Conservation (phyloP, 306 rosid genomes). For the Prunus dulcis region DNA sequence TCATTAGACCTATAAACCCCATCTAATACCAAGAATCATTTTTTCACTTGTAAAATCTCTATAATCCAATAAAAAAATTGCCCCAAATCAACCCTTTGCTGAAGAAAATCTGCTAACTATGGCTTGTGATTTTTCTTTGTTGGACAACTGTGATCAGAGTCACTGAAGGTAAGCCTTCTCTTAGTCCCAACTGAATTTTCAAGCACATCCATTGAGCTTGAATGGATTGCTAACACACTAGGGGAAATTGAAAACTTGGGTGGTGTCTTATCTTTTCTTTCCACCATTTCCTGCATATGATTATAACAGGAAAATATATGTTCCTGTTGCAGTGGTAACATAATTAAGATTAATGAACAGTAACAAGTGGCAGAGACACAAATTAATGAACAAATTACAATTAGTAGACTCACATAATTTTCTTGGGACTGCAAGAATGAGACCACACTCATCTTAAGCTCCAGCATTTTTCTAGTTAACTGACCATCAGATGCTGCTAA, state of each 20-base stretch:
- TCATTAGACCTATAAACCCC: constrained; percentile 47
- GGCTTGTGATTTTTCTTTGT: constrained; percentile 43
- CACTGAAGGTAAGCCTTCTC: constrained; percentile 70
- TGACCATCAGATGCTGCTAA: constrained; percentile 56
- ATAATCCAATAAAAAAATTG: constrained; percentile 46
- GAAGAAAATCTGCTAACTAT: constrained; percentile 32
- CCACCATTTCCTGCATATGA: constrained; percentile 52
- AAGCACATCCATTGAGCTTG: constrained; percentile 39
- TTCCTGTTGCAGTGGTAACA: constrained; percentile 55
- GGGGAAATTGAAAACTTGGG: constrained; percentile 28
- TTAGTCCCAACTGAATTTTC: constrained; percentile 51
- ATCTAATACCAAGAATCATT: constrained; percentile 32
- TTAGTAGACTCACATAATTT: constrained; percentile 52
- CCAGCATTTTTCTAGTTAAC: constrained; percentile 46
- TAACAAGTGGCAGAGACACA: background rate
- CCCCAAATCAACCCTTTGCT: constrained; percentile 29
- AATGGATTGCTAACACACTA: constrained; percentile 34
- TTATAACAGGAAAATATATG: constrained; percentile 56
- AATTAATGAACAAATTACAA: constrained; percentile 1
- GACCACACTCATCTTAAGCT: constrained; percentile 46
- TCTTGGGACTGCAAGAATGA: constrained; percentile 51
- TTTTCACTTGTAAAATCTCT: constrained; percentile 31
- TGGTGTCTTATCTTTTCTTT: constrained; percentile 50
- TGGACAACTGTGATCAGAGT: constrained; percentile 44
- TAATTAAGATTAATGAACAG: background rate